Conservation (phyloP, 305 asterid genomes). For the Stenogyne calaminthoides region DNA sequence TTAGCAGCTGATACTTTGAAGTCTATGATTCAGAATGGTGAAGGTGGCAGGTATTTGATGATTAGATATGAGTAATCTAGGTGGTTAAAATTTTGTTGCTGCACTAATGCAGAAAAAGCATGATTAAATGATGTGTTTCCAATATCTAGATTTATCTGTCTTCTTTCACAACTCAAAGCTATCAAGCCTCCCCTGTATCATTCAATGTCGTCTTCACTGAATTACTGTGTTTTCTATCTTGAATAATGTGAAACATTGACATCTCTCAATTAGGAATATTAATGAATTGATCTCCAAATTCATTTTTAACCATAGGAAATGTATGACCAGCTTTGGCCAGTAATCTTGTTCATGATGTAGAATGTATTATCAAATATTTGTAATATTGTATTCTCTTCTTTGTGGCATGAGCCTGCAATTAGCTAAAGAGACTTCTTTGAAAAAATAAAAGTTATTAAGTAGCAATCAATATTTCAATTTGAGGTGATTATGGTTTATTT, state of each 20-base stretch:
- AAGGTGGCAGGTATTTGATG: conserved; percentile 61
- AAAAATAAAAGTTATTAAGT: background rate
- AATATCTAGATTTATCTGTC: background rate
- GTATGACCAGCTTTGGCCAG: background rate
- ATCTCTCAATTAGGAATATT: background rate
- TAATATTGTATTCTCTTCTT: background rate
- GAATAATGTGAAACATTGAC: background rate
- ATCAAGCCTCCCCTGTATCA: background rate
- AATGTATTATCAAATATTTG: background rate
- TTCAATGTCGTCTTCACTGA: background rate
- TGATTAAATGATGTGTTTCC: background rate
- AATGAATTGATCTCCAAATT: background rate
- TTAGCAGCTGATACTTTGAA: conserved; percentile 78
- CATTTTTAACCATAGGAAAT: conserved; percentile 1
- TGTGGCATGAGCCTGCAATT: background rate
- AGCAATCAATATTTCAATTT: background rate
- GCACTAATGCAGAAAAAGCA: conserved; percentile 4
- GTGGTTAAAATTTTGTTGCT: conserved; percentile 2
- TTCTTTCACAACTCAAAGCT: conserved; percentile 11
- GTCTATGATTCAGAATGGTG: conserved; percentile 72
- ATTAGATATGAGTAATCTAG: background rate
- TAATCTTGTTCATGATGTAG: background rate
- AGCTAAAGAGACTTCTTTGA: background rate
- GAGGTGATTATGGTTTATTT: background rate
- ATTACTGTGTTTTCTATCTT: conserved; percentile 1